Percentiles rank a stretch among this genome's conserved stretches.
These are phyloP conservation scores for Vitis amurensis DNA, from an alignment of 164 flowering plant species.

Conservation along the genomic window DNA sequence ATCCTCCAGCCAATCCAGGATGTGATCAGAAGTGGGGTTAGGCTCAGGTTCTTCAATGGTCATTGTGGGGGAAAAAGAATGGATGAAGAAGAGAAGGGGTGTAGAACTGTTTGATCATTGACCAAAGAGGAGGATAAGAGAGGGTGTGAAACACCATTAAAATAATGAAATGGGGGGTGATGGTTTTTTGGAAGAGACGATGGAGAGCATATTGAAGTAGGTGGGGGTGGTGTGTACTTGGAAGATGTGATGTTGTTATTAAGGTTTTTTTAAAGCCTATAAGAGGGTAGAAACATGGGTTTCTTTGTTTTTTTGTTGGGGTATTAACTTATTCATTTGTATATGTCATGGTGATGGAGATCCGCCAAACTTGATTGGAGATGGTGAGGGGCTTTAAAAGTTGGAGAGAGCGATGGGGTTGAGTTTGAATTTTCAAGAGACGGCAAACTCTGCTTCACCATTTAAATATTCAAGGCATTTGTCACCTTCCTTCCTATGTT, in stretches of 20 bases:
- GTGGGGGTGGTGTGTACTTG: slow-evolving; percentile 43
- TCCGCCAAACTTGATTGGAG: not conserved
- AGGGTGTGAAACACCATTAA: not conserved
- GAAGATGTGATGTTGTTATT: slow-evolving; percentile 38
- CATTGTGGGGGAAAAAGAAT: slow-evolving; percentile 18
- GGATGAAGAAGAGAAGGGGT: not conserved
- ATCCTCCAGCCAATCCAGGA: slow-evolving; percentile 56
- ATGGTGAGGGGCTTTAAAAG: not conserved
- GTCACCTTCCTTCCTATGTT: not conserved
- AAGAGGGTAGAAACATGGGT: not conserved
- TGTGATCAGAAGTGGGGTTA: slow-evolving; percentile 31
- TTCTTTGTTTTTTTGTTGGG: slow-evolving; percentile 13
- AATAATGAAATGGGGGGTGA: slow-evolving; percentile 11
- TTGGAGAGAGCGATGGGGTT: not conserved
- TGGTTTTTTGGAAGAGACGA: slow-evolving; percentile 34
- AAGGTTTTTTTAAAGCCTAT: slow-evolving; percentile 2
- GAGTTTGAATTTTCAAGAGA: slow-evolving; percentile 15
- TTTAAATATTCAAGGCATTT: not conserved
- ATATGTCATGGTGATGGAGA: slow-evolving; percentile 13
- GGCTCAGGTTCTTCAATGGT: slow-evolving; percentile 42
- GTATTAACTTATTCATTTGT: slow-evolving; percentile 18
- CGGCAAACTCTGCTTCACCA: slow-evolving; percentile 17
- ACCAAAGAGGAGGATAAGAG: slow-evolving; percentile 2
- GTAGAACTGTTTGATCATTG: not conserved
- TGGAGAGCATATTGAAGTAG: slow-evolving; percentile 41